These are phyloP conservation scores for Mortierella sp. DNA, from an alignment of 371 early-diverging fungal species.

Conservation along the genomic window DNA sequence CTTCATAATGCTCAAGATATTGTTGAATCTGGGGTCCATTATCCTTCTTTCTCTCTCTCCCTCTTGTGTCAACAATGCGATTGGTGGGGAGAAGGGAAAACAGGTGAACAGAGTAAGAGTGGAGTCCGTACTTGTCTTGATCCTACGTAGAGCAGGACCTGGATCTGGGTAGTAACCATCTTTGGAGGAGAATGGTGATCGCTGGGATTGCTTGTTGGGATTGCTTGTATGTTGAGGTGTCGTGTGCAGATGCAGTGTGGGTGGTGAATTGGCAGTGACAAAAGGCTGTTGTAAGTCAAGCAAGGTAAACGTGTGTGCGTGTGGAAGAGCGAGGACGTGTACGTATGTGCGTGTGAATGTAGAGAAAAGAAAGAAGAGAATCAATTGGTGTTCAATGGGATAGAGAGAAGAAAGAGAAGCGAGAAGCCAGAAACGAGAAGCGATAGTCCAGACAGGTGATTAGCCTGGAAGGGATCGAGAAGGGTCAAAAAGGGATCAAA, in stretches of 20 bases:
- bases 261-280: background rate
- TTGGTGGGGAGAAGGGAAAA: background rate
- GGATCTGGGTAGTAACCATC: slow-evolving; percentile 28
- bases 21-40: background rate
- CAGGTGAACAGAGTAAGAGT: background rate
- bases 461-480: background rate
- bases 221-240: background rate
- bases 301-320: background rate
- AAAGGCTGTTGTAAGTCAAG: background rate
- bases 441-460: background rate
- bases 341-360: background rate
- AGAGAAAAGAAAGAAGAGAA: background rate
- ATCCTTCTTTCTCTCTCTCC: background rate
- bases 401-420: background rate
- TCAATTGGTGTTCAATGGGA: background rate
- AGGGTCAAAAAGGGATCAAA: background rate
- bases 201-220: background rate
- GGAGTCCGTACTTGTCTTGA: slow-evolving; percentile 11
- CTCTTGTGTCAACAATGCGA: background rate
- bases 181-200: background rate
- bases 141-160: slow-evolving; percentile 27
- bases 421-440: background rate
- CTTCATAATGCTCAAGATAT: background rate
- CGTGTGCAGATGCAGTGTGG: background rate
- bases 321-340: background rate